phyloP scores from a whole-genome alignment of 148 eudicot genomes.

The Cornus florida region DNA sequence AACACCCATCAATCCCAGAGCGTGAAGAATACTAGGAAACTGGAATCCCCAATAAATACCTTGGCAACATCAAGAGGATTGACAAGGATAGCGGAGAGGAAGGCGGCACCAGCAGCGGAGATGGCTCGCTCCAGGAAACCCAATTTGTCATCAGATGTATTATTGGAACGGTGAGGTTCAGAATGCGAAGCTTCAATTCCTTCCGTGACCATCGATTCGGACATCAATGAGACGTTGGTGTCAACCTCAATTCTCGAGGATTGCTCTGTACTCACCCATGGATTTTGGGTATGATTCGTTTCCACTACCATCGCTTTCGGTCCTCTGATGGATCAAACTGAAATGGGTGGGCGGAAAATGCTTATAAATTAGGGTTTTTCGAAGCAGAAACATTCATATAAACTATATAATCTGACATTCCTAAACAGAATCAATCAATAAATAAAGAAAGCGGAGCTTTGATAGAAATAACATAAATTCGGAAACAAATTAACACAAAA shows the following conservation, averaged over 20 bases:
- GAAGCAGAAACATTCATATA: neutral
- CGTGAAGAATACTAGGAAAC: neutral
- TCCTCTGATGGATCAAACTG: neutral
- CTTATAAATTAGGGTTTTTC: neutral
- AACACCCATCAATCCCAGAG: neutral
- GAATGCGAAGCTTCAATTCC: slow-evolving; percentile 13
- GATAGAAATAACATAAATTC: neutral
- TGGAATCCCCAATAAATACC: slow-evolving; percentile 29
- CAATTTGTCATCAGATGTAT: slow-evolving; percentile 31
- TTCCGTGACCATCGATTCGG: slow-evolving; percentile 27
- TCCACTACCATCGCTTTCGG: slow-evolving; percentile 33
- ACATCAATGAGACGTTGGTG: slow-evolving; percentile 18
- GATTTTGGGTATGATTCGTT: slow-evolving; percentile 25
- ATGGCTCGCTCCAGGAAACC: slow-evolving; percentile 60
- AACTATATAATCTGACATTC: neutral
- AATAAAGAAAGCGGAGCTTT: neutral
- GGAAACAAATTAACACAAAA: neutral
- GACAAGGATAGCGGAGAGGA: slow-evolving; percentile 82
- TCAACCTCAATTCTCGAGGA: slow-evolving; percentile 25
- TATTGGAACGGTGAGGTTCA: slow-evolving; percentile 6
- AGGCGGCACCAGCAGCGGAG: slow-evolving; percentile 94
- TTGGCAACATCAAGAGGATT: slow-evolving; percentile 98
- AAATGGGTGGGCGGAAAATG: neutral
- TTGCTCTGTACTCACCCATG: slow-evolving; percentile 33
- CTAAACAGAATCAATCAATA: neutral